phyloP scores from a whole-genome alignment of 73 alveolate species.

The Blepharisma stoltei region DNA sequence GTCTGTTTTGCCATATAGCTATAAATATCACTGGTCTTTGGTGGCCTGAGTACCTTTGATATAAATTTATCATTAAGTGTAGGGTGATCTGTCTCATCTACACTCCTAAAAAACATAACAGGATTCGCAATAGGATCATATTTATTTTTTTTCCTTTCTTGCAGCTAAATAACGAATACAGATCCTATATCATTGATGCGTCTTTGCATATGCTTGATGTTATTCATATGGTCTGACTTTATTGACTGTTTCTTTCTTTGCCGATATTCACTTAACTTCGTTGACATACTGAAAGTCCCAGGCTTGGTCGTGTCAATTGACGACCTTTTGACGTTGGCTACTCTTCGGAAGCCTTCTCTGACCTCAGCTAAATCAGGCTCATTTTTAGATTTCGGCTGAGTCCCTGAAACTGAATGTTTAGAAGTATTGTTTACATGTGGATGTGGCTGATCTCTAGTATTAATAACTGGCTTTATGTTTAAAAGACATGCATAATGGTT shows the following conservation, averaged over 20 bases:
- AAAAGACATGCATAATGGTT: neutral
- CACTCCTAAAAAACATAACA: slow-evolving; percentile 2
- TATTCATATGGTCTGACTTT: neutral
- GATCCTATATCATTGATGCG: slow-evolving; percentile 6
- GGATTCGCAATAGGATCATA: slow-evolving; percentile 21
- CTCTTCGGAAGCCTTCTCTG: neutral
- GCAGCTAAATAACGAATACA: slow-evolving; percentile 2
- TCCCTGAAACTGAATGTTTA: no score
- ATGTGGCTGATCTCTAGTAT: neutral
- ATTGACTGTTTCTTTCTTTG: neutral
- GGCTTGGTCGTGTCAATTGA: slow-evolving; percentile 4
- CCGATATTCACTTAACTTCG: slow-evolving; percentile 10
- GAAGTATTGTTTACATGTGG: no score
- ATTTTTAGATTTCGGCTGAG: no score
- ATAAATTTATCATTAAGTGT: neutral
- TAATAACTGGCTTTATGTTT: neutral
- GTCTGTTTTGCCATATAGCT: neutral
- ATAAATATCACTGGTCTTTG: neutral
- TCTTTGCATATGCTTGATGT: slow-evolving; percentile 24
- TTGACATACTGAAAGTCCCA: neutral
- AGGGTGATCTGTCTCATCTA: neutral
- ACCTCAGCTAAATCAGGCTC: no score
- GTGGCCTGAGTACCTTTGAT: neutral
- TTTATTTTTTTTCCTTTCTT: slow-evolving; percentile 23
- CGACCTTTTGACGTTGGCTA: neutral